phyloP scores from a whole-genome alignment of 1,284 basidiomycete species.

The Coriolopsis trogii region DNA sequence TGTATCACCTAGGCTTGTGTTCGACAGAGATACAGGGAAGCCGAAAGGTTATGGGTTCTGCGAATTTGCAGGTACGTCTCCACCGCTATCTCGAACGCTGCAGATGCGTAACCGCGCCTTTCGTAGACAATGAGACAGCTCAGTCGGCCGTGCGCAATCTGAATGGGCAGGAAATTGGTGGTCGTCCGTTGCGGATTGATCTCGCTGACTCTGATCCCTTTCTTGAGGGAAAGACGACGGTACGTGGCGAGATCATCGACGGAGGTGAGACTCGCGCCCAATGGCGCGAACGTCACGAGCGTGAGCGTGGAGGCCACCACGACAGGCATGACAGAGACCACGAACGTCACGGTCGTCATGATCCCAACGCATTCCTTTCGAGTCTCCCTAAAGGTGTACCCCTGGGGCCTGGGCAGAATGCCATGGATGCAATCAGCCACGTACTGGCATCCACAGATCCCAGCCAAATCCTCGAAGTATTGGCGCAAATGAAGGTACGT shows the following conservation, averaged over 20 bases:
- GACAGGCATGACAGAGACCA: constrained; percentile 29
- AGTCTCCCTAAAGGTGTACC: constrained; percentile 80
- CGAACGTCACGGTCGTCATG: constrained; percentile 31
- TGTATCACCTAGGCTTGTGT: constrained; percentile 68
- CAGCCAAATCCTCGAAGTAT: constrained; percentile 89
- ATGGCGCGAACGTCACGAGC: constrained; percentile 51
- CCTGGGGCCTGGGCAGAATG: constrained; percentile 72
- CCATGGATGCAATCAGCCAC: constrained; percentile 87
- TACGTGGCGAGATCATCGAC: constrained; percentile 67
- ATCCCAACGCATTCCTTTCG: constrained; percentile 60
- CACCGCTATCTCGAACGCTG: neutral
- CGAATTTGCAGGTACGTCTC: constrained; percentile 87
- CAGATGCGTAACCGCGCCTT: neutral
- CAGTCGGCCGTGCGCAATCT: constrained; percentile 78
- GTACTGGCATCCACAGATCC: constrained; percentile 87
- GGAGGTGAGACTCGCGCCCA: constrained; percentile 57
- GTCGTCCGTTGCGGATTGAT: constrained; percentile 74
- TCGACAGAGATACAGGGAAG: constrained; percentile 94
- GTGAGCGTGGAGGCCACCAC: constrained; percentile 29
- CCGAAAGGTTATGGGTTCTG: constrained; percentile 98
- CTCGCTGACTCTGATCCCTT: constrained; percentile 55
- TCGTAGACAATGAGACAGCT: constrained; percentile 88
- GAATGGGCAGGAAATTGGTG: constrained; percentile 72
- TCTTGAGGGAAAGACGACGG: constrained; percentile 53
- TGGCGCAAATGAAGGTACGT: constrained; percentile 95